phyloP scores from a whole-genome alignment of 2,329 filamentous ascomycete species.

The Beauveria asiatica region DNA sequence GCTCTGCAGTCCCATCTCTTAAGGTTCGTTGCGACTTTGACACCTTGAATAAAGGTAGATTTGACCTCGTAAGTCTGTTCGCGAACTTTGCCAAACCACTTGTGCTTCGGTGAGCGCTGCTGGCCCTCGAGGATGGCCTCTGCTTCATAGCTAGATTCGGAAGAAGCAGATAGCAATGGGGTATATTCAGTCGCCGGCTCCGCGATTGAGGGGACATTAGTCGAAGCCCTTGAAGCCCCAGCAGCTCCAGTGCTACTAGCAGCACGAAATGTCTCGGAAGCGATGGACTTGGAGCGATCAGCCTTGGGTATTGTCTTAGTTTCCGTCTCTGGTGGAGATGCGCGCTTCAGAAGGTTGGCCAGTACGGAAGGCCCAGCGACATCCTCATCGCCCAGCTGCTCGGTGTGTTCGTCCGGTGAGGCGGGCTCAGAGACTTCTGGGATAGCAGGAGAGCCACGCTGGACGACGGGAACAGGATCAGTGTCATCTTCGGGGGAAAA shows the following conservation, averaged over 20 bases:
- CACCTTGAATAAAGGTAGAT: conserved; percentile 21
- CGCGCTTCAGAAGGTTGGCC: conserved; percentile 41
- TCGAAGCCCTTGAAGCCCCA: background rate
- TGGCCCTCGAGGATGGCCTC: conserved; percentile 42
- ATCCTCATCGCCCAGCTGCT: conserved; percentile 13
- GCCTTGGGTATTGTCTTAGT: conserved; percentile 10
- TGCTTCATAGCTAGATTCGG: conserved; percentile 20
- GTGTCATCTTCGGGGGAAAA: conserved; percentile 18
- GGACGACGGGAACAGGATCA: conserved; percentile 17
- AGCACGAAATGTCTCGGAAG: background rate
- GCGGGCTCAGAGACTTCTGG: conserved; percentile 52
- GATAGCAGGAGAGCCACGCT: conserved; percentile 41
- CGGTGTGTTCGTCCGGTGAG: conserved; percentile 31
- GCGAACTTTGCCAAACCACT: conserved; percentile 27
- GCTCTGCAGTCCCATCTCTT: conserved; percentile 62
- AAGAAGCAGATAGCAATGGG: conserved; percentile 35
- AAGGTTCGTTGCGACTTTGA: conserved; percentile 43
- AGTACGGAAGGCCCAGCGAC: conserved; percentile 33
- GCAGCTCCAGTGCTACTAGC: background rate
- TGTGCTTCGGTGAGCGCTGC: conserved; percentile 27
- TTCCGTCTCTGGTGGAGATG: conserved; percentile 28
- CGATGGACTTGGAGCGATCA: background rate
- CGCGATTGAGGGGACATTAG: conserved; percentile 1
- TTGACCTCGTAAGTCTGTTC: conserved; percentile 25
- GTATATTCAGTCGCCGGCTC: conserved; percentile 33